phyloP scores from a whole-genome alignment of 2,329 filamentous ascomycete genomes.

The Stagonosporopsis tanaceti region DNA sequence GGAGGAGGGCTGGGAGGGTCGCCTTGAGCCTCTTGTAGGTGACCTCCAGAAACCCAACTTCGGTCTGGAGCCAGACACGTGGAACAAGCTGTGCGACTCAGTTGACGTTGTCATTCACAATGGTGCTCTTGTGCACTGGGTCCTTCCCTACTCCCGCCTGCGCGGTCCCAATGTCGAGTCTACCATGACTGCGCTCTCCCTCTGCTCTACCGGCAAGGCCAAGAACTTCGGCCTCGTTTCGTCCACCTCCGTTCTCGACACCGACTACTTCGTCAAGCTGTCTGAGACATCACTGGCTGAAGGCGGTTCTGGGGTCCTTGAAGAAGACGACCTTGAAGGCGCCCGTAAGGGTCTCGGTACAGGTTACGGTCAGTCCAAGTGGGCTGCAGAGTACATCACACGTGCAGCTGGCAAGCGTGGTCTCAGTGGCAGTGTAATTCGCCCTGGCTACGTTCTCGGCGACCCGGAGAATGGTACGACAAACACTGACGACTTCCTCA shows the following conservation, averaged over 20 bases:
- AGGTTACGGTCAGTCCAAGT: constrained; percentile 92
- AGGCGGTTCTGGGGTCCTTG: constrained; percentile 71
- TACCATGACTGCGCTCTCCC: constrained; percentile 76
- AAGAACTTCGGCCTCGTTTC: constrained; percentile 85
- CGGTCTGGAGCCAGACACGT: constrained; percentile 71
- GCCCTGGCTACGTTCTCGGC: constrained; percentile 86
- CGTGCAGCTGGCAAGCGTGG: constrained; percentile 81
- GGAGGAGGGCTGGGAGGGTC: constrained; percentile 70
- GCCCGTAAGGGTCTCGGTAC: constrained; percentile 79
- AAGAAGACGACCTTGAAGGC: constrained; percentile 80
- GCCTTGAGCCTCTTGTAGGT: constrained; percentile 74
- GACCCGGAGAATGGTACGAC: constrained; percentile 73
- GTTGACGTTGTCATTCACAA: constrained; percentile 81
- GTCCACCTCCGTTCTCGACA: constrained; percentile 84
- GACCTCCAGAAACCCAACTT: constrained; percentile 77
- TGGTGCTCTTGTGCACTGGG: constrained; percentile 77
- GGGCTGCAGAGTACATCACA: constrained; percentile 77
- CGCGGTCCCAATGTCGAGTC: constrained; percentile 79
- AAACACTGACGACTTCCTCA: constrained; percentile 87
- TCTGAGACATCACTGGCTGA: constrained; percentile 69
- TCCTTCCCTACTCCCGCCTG: constrained; percentile 77
- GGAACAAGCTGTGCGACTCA: constrained; percentile 69
- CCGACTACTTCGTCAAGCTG: constrained; percentile 78
- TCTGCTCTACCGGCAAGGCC: constrained; percentile 78
- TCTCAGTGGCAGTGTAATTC: constrained; percentile 76